A percentile compares a stretch with the other conserved stretches of the same genome.
phyloP scores from a whole-genome alignment of 768 basidiomycete species.

The Pulveroboletus sp. region DNA sequence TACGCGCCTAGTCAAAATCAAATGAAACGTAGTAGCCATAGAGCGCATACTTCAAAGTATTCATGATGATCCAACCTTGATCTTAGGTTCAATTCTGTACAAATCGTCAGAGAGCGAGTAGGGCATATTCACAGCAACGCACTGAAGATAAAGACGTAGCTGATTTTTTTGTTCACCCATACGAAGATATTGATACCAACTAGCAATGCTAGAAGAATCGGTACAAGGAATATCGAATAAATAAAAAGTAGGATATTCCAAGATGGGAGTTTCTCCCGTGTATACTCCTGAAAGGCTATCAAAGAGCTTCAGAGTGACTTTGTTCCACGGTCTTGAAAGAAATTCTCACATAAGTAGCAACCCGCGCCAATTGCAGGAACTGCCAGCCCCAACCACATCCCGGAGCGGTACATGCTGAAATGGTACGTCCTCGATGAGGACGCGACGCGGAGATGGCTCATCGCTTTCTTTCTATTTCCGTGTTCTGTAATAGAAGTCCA shows the following conservation, averaged over 20 bases:
- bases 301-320: neutral
- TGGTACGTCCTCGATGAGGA: conserved; percentile 54
- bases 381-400: conserved; percentile 65
- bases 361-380: conserved; percentile 65
- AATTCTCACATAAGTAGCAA: conserved; percentile 47
- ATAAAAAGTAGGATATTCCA: conserved; percentile 75
- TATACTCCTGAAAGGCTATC: conserved; percentile 52
- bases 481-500: conserved; percentile 33
- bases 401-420: conserved; percentile 70
- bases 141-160: conserved; percentile 94
- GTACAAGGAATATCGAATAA: conserved; percentile 71
- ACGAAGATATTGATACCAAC: conserved; percentile 81
- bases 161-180: conserved; percentile 75
- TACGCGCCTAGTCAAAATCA: conserved; percentile 2
- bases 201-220: conserved; percentile 68
- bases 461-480: conserved; percentile 78
- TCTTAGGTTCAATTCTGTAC: conserved; percentile 60
- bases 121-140: conserved; percentile 10
- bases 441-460: conserved; percentile 56
- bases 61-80: conserved; percentile 73
- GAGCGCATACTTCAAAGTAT: conserved; percentile 56
- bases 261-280: conserved; percentile 51
- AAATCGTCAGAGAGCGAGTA: conserved; percentile 4
- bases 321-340: neutral
- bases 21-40: conserved; percentile 3